Conservation (phyloP, 2,329 filamentous ascomycete species). For the Venturia oleaginea region DNA sequence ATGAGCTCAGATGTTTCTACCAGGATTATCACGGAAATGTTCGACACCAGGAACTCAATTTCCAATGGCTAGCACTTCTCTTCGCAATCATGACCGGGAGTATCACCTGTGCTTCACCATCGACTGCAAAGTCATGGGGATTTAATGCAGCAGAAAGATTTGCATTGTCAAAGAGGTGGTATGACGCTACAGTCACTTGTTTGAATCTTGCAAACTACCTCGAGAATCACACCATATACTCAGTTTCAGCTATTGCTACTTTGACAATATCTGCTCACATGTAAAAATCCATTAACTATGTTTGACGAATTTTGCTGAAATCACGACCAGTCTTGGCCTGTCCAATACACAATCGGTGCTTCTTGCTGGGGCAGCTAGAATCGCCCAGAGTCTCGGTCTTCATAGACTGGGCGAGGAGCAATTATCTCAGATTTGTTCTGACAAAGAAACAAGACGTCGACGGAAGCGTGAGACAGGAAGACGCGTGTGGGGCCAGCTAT, state of each 20-base stretch:
- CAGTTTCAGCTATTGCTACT: slow-evolving; percentile 39
- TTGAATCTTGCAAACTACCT: slow-evolving; percentile 40
- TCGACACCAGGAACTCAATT: slow-evolving; percentile 24
- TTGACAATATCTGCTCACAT: slow-evolving; percentile 42
- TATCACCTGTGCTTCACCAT: slow-evolving; percentile 33
- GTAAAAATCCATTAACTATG: not conserved
- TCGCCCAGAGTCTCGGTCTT: slow-evolving; percentile 40
- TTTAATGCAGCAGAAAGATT: slow-evolving; percentile 34
- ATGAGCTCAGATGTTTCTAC: slow-evolving; percentile 32
- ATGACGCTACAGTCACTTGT: slow-evolving; percentile 36
- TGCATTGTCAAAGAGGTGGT: slow-evolving; percentile 36
- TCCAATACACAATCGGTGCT: slow-evolving; percentile 40
- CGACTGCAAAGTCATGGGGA: slow-evolving; percentile 33
- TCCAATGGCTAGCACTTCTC: slow-evolving; percentile 40
- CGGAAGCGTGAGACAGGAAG: slow-evolving; percentile 27
- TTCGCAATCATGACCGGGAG: slow-evolving; percentile 37
- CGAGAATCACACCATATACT: slow-evolving; percentile 31
- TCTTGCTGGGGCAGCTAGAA: slow-evolving; percentile 36
- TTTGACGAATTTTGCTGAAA: not conserved
- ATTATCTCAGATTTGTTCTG: slow-evolving; percentile 17
- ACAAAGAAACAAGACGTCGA: not conserved
- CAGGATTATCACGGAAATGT: slow-evolving; percentile 26
- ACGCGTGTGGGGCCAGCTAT: slow-evolving; percentile 31
- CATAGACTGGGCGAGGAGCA: slow-evolving; percentile 29
- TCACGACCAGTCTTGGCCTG: slow-evolving; percentile 28